Evolutionary conservation across 257 asterid species (phyloP).

Genomic region (Capsicum chinense): DNA sequence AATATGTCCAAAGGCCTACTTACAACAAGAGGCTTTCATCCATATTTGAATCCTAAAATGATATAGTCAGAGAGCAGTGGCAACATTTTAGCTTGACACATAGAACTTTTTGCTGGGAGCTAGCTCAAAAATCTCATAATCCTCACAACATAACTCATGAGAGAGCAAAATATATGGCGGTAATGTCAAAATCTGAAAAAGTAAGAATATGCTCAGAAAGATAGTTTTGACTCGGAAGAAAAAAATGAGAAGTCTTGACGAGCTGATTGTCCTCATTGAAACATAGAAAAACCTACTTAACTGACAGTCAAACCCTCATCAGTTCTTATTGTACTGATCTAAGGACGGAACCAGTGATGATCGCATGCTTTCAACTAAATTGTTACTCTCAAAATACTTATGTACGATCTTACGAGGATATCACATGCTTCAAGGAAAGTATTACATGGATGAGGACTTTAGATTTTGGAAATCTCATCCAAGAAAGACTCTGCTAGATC

Average conservation of each 20-base stretch:
- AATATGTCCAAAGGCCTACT: slow-evolving; percentile 14
- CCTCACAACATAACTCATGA: not conserved
- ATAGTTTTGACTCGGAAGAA: not conserved
- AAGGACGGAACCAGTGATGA: slow-evolving; percentile 21
- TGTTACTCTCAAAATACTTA: not conserved
- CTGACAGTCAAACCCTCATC: not conserved
- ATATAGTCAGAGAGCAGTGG: not conserved
- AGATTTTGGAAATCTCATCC: slow-evolving; percentile 54
- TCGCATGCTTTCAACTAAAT: slow-evolving; percentile 7
- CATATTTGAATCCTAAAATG: not conserved
- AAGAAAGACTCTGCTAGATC: slow-evolving; percentile 74
- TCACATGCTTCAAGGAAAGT: slow-evolving; percentile 82
- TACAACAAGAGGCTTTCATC: not conserved
- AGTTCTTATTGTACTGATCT: slow-evolving; percentile 20
- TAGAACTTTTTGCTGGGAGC: not conserved
- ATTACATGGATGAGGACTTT: slow-evolving; percentile 58
- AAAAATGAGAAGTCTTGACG: not conserved
- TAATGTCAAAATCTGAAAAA: slow-evolving; percentile 12
- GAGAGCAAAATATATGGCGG: not conserved
- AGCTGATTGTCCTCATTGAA: slow-evolving; percentile 10
- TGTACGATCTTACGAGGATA: slow-evolving; percentile 58
- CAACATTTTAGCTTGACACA: not conserved
- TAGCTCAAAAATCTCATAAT: slow-evolving; percentile 16
- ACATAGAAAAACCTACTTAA: slow-evolving; percentile 10
- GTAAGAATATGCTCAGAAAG: not conserved